A percentile compares a stretch with the other conserved stretches of the same genome.
These are phyloP conservation scores for Fusarium phyllophilum DNA, from an alignment of 2,329 filamentous ascomycete genomes.

Conservation along the genomic window DNA sequence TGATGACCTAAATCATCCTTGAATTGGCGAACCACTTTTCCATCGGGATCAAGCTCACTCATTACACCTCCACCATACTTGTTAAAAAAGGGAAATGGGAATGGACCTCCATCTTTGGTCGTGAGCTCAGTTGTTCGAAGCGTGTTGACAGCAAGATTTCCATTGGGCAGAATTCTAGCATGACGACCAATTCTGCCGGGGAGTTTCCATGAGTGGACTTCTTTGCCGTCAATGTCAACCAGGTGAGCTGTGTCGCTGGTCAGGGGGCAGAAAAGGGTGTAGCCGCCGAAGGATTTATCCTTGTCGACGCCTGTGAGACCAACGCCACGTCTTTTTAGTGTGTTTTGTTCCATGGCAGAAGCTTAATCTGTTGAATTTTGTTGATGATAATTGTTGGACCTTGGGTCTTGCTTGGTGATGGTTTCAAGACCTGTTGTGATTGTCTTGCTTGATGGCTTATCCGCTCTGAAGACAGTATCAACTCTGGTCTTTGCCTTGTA, in stretches of 20 bases:
- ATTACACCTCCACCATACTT: slow-evolving; percentile 47
- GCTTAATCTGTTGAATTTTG: rapidly evolving
- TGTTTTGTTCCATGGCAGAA: slow-evolving; percentile 44
- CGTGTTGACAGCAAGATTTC: slow-evolving; percentile 47
- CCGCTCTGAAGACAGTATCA: rapidly evolving
- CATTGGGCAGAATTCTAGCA: slow-evolving; percentile 42
- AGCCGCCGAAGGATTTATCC: slow-evolving; percentile 40
- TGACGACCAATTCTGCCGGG: slow-evolving; percentile 44
- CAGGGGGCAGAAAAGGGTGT: slow-evolving; percentile 46
- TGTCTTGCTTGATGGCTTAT: not conserved
- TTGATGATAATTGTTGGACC: not conserved
- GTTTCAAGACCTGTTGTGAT: not conserved
- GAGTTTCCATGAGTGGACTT: slow-evolving; percentile 46
- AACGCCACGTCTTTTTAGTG: slow-evolving; percentile 43
- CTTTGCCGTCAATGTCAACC: slow-evolving; percentile 43
- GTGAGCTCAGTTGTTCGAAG: slow-evolving; percentile 27
- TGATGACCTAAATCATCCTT: slow-evolving; percentile 43
- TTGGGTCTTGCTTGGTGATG: not conserved
- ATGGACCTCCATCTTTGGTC: slow-evolving; percentile 35
- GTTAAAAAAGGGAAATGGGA: slow-evolving; percentile 46
- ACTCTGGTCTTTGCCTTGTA: not conserved
- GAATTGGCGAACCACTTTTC: slow-evolving; percentile 43
- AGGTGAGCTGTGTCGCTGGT: slow-evolving; percentile 42
- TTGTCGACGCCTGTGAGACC: slow-evolving; percentile 45
- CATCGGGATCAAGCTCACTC: slow-evolving; percentile 42